Base-by-base conservation (phyloP, 345 rosid genomes). In the Litchi chinensis region DNA sequence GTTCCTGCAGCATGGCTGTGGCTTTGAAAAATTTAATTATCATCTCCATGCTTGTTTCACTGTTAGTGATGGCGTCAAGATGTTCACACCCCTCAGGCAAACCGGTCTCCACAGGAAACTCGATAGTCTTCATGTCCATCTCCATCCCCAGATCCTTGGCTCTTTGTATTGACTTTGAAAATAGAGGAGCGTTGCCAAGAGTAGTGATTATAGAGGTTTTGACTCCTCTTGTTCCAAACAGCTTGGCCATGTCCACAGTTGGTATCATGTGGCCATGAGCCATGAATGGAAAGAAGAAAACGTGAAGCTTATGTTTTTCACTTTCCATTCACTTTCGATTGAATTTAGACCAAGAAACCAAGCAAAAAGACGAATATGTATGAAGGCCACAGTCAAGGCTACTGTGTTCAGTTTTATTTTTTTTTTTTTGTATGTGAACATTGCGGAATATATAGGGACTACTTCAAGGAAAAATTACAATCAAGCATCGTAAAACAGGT, bases 231-330 rank as follows among this genome's bases (percentile, higher is more conserved):
- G 28, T 2, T 22, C 83, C 80, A 11, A 88, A 82, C 16, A 88
- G 80, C 70, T 32, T 73, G 75, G 89, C 89, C 82, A 85, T 77
- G 81, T 81, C 91, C 0, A 74, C 24, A 41, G 70, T 73, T 18
- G 91, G 88, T 43, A 86, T 83, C 83, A 76, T 26, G 77, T 85
- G 88, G 64, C 82, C 83, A 6, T 63, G 40, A 32, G 84, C 78
- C 82, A 82, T 68, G 81, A 74, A 83, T 3, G 89, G 86, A 63
- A 86, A 81, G 85, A 86, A 84, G 81, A 84, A 76, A 11, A 85
- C 52, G 48, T 79, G 85, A 50, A 83, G 79, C 79, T 73, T 75
- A 54, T 5, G 2, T 32, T 32, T 32, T 32, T 32, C 37, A 32
- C 37, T 32, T 3, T 32, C 37, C 37, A 32, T 32, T 32, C 37